phyloP scores from a whole-genome alignment of 306 rosid species.

The Quercus alba region DNA sequence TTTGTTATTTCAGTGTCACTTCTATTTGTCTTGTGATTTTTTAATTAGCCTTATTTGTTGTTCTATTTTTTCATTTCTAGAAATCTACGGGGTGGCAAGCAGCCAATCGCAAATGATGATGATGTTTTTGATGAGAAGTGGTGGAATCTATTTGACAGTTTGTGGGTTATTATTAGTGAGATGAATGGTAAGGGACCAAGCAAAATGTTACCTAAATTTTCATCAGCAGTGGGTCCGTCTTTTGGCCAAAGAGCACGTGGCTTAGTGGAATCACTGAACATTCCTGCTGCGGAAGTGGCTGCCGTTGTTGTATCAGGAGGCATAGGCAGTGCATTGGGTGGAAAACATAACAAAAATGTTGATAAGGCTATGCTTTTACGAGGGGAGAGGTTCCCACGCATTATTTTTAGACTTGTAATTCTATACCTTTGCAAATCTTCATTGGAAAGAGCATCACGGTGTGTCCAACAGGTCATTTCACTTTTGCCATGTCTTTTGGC shows the following conservation, averaged over 20 bases:
- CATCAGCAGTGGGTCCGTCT: constrained; percentile 67
- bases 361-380: constrained; percentile 97
- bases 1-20: background rate
- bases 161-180: constrained; percentile 79
- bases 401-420: constrained; percentile 80
- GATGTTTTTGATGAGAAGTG: constrained; percentile 65
- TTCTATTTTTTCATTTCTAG: constrained; percentile 37
- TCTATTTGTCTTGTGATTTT: background rate
- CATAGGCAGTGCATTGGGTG: constrained; percentile 79
- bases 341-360: constrained; percentile 75
- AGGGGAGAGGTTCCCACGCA: constrained; percentile 89
- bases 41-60: constrained; percentile 15
- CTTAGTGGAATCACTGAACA: constrained; percentile 91
- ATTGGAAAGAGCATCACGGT: constrained; percentile 79
- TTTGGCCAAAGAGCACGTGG: constrained; percentile 98
- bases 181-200: constrained; percentile 82
- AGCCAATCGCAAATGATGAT: constrained; percentile 41
- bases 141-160: constrained; percentile 81
- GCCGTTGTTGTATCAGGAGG: constrained; percentile 99
- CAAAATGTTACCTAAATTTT: constrained; percentile 59
- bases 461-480: constrained; percentile 79
- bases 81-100: constrained; percentile 42
- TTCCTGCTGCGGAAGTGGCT: constrained; percentile 99
- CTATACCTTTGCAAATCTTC: constrained; percentile 86
- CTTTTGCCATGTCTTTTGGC: constrained; percentile 79